Evolutionary conservation across 148 eudicot species (phyloP).

Genomic region (Silene uniflora): DNA sequence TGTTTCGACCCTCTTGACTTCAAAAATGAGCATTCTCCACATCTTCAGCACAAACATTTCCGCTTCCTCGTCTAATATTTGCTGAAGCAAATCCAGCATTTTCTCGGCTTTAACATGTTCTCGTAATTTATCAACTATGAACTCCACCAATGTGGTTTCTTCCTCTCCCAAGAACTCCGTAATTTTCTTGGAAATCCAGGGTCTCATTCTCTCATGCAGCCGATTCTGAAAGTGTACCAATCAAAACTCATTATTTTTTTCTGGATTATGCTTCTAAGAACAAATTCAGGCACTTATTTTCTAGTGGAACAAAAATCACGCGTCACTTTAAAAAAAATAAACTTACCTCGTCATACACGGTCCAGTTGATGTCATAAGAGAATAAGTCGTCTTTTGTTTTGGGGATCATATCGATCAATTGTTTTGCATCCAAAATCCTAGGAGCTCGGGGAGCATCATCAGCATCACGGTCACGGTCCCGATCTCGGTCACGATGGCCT

Average conservation of each 20-base stretch:
- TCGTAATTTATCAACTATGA: slow-evolving; percentile 68
- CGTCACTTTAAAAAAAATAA: too few species aligned
- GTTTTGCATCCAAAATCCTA: slow-evolving; percentile 86
- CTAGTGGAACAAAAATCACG: not conserved
- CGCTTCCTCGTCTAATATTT: slow-evolving; percentile 89
- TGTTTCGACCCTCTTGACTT: slow-evolving; percentile 78
- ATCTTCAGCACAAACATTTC: slow-evolving; percentile 98
- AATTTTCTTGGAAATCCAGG: slow-evolving; percentile 97
- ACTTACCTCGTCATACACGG: slow-evolving; percentile 75
- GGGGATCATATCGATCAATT: slow-evolving; percentile 91
- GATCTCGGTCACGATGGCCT: slow-evolving; percentile 57
- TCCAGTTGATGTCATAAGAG: slow-evolving; percentile 84
- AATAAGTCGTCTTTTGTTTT: slow-evolving; percentile 96
- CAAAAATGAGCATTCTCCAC: slow-evolving; percentile 99
- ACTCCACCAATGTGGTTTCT: slow-evolving; percentile 77
- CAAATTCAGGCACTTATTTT: not conserved
- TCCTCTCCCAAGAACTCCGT: slow-evolving; percentile 89
- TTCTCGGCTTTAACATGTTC: slow-evolving; percentile 69
- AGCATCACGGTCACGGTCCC: slow-evolving; percentile 37
- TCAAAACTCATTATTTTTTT: not conserved
- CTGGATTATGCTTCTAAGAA: too few species aligned
- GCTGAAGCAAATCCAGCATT: slow-evolving; percentile 76
- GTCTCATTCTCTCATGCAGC: slow-evolving; percentile 84
- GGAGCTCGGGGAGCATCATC: slow-evolving; percentile 47
- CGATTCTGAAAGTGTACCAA: slow-evolving; percentile 49